A percentile compares a stretch with the other conserved stretches of the same genome.
Conservation (phyloP, 768 basidiomycete genomes). For the Russula sp. region DNA sequence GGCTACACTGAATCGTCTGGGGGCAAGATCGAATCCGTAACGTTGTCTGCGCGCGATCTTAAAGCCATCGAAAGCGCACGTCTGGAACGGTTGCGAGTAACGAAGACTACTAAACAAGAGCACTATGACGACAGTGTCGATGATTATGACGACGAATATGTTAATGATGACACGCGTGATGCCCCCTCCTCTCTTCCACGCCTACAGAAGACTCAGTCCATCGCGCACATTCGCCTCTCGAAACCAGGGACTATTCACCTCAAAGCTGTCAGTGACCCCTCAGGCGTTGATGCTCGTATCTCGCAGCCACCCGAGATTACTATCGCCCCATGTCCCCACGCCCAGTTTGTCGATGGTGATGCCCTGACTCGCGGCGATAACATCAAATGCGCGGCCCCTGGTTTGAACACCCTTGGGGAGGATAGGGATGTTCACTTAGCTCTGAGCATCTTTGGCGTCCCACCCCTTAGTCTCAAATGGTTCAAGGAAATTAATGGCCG, state of each 20-base stretch:
- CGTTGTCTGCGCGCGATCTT: conserved; percentile 48
- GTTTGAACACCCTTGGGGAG: conserved; percentile 41
- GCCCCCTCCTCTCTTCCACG: conserved; percentile 33
- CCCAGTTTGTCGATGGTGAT: conserved; percentile 47
- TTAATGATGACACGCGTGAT: conserved; percentile 9
- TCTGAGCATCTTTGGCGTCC: conserved; percentile 65
- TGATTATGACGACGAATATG: conserved; percentile 50
- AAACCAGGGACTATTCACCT: conserved; percentile 72
- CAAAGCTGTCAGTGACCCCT: conserved; percentile 63
- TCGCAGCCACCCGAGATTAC: conserved; percentile 53
- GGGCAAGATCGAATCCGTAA: conserved; percentile 23
- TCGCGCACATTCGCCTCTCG: conserved; percentile 63
- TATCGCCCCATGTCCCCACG: conserved; percentile 77
- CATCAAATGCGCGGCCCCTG: conserved; percentile 47
- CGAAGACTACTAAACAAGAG: conserved; percentile 30
- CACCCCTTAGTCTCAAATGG: conserved; percentile 74
- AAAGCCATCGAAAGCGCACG: conserved; percentile 58
- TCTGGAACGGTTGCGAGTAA: conserved; percentile 42
- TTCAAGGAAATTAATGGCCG: conserved; percentile 58
- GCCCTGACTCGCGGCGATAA: conserved; percentile 36
- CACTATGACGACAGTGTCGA: conserved; percentile 66
- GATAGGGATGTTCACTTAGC: conserved; percentile 47
- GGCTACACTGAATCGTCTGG: conserved; percentile 38
- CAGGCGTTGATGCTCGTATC: conserved; percentile 69
- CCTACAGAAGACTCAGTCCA: conserved; percentile 67